These are phyloP conservation scores for Podaxis carcinomalis DNA, from an alignment of 768 basidiomycete species.

Conservation along the genomic window DNA sequence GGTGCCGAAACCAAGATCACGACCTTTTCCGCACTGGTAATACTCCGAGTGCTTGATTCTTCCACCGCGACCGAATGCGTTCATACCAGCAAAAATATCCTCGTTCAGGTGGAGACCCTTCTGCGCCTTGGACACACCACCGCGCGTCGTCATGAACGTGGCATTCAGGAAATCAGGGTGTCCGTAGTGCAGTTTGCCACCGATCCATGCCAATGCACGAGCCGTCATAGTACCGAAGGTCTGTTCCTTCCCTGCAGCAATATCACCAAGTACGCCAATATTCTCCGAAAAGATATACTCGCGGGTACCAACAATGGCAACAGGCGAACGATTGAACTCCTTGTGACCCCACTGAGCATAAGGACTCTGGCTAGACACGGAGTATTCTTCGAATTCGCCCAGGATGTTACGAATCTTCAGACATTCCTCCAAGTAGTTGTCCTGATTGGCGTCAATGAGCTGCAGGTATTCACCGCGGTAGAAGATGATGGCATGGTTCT, in stretches of 20 bases:
- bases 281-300: conserved; percentile 99
- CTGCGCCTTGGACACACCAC: conserved; percentile 98
- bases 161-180: conserved; percentile 99
- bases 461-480: conserved; percentile 99
- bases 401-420: conserved; percentile 97
- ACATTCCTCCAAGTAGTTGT: conserved; percentile 99
- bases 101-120: conserved; percentile 98
- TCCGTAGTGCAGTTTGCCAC: conserved; percentile 97
- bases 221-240: conserved; percentile 99
- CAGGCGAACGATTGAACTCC: conserved; percentile 85
- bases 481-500: conserved; percentile 99
- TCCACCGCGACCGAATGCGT: conserved; percentile 95
- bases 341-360: conserved; percentile 96
- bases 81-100: conserved; percentile 99
- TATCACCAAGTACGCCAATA: conserved; percentile 97
- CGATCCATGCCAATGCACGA: conserved; percentile 92
- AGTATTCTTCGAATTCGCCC: conserved; percentile 96
- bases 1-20: conserved; percentile 98
- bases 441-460: conserved; percentile 99
- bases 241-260: conserved; percentile 99
- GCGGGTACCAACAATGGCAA: conserved; percentile 96
- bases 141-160: conserved; percentile 97
- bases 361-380: conserved; percentile 86
- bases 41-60: conserved; percentile 99
- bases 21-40: conserved; percentile 98